A percentile compares a stretch with the other conserved stretches of the same genome.
Conservation (phyloP, 345 rosid species). For the Ceriops zippeliana region DNA sequence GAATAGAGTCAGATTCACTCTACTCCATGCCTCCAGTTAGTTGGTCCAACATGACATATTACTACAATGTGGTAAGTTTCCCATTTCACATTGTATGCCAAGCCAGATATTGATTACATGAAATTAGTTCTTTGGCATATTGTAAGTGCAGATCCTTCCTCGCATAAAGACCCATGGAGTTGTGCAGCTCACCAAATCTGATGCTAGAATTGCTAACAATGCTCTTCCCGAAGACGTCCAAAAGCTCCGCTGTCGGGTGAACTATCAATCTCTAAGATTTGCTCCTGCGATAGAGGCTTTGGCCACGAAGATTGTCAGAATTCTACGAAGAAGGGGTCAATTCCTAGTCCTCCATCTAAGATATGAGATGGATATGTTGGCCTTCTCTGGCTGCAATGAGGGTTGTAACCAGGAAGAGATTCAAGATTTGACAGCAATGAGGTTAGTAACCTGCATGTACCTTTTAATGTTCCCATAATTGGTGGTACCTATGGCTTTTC, state of each 20-base stretch:
- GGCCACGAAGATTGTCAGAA: slow-evolving; percentile 19
- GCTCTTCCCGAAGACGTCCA: slow-evolving; percentile 27
- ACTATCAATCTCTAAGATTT: slow-evolving; percentile 26
- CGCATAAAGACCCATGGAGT: neutral
- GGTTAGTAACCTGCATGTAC: slow-evolving; percentile 9
- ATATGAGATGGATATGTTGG: slow-evolving; percentile 35
- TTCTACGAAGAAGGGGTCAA: slow-evolving; percentile 19
- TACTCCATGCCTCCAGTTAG: slow-evolving; percentile 49
- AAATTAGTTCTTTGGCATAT: neutral
- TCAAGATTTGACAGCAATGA: slow-evolving; percentile 22
- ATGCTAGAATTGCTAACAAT: slow-evolving; percentile 31
- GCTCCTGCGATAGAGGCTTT: slow-evolving; percentile 23
- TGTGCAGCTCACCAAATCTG: slow-evolving; percentile 11
- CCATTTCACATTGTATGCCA: neutral
- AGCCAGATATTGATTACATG: neutral
- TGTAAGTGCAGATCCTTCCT: slow-evolving; percentile 21
- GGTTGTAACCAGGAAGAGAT: slow-evolving; percentile 24
- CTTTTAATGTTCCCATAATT: too few species aligned
- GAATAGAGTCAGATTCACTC: slow-evolving; percentile 23
- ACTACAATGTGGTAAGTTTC: slow-evolving; percentile 34
- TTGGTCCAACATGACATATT: slow-evolving; percentile 59
- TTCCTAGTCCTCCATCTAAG: slow-evolving; percentile 33
- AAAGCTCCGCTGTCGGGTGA: slow-evolving; percentile 30
- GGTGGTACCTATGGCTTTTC: too few species aligned
- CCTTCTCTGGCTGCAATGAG: slow-evolving; percentile 32